Percentiles rank a stretch among this genome's conserved stretches.
Evolutionary conservation across 1,139 yeast species (phyloP).

Genomic region (Groenewaldozyma sp.): DNA sequence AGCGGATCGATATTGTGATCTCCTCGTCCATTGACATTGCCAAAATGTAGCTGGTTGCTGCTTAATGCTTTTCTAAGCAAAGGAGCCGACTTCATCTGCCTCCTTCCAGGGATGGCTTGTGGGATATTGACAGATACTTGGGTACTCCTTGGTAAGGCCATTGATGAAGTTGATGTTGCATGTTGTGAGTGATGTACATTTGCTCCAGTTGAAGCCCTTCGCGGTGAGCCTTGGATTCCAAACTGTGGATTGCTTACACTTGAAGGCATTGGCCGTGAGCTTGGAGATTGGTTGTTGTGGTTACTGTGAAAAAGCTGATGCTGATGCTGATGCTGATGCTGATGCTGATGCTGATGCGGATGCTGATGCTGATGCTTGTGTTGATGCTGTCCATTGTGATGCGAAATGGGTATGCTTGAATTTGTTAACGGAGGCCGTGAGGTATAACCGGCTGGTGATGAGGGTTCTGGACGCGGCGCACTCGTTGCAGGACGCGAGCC

Average conservation of each 20-base stretch:
- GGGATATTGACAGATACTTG: slow-evolving; percentile 4
- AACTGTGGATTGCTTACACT: background rate
- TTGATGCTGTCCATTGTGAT: background rate
- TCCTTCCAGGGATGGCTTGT: slow-evolving; percentile 1
- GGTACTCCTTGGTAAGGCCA: background rate
- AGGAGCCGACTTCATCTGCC: slow-evolving; percentile 7
- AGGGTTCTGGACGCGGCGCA: slow-evolving; percentile 6
- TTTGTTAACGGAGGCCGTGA: slow-evolving; percentile 3
- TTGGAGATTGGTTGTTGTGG: background rate
- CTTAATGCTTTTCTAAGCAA: slow-evolving; percentile 14
- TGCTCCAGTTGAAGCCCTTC: slow-evolving; percentile 7
- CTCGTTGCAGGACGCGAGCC: slow-evolving; percentile 3
- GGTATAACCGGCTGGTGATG: slow-evolving; percentile 5
- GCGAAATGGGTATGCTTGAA: slow-evolving; percentile 4
- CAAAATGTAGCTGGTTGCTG: slow-evolving; percentile 6
- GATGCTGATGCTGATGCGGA: slow-evolving; percentile 13
- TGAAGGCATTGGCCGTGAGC: background rate
- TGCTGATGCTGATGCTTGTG: background rate
- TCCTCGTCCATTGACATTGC: background rate
- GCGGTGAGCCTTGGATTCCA: background rate
- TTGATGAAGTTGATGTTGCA: background rate
- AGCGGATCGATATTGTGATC: background rate
- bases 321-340: slow-evolving; percentile 11
- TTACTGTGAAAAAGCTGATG: background rate
- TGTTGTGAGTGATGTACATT: background rate